phyloP scores from a whole-genome alignment of 306 rosid genomes.

The Lupinus albus region DNA sequence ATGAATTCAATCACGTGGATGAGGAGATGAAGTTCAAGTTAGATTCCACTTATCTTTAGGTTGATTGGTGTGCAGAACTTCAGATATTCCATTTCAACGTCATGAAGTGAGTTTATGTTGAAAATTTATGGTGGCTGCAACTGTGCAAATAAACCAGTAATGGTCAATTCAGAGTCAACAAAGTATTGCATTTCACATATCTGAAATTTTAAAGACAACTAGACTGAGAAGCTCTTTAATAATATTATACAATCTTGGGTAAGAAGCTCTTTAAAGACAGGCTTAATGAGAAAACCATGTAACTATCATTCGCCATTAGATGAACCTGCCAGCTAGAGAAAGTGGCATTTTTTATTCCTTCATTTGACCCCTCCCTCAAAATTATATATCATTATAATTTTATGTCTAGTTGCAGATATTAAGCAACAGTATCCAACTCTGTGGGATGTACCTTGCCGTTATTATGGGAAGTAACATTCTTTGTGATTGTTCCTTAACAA shows the following conservation, averaged over 20 bases:
- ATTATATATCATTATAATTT: constrained; percentile 29
- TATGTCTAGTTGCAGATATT: constrained; percentile 4
- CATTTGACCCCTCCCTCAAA: constrained; percentile 16
- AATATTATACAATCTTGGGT: constrained; percentile 2
- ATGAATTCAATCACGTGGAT: constrained; percentile 13
- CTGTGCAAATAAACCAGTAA: neutral
- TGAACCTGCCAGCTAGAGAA: constrained; percentile 21
- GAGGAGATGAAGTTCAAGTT: constrained; percentile 9
- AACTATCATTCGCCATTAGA: too few relatives aligned
- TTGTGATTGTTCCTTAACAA: constrained; percentile 6
- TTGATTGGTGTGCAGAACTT: constrained; percentile 20
- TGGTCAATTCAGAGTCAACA: constrained; percentile 2
- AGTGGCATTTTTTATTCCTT: constrained; percentile 39
- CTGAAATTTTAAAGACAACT: neutral
- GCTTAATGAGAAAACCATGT: too few relatives aligned
- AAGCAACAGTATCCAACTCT: neutral
- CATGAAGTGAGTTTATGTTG: constrained; percentile 13
- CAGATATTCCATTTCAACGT: constrained; percentile 23
- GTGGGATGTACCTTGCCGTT: constrained; percentile 40
- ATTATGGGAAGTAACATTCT: constrained; percentile 35
- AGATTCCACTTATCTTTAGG: constrained; percentile 26
- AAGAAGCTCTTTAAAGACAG: too few relatives aligned
- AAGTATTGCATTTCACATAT: constrained; percentile 16
- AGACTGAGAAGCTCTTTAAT: constrained; percentile 1
- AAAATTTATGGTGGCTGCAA: neutral